Percentiles rank a stretch among this genome's conserved stretches.
These are phyloP conservation scores for Lithospermum erythrorhizon DNA, from an alignment of 257 asterid genomes.

Conservation along the genomic window DNA sequence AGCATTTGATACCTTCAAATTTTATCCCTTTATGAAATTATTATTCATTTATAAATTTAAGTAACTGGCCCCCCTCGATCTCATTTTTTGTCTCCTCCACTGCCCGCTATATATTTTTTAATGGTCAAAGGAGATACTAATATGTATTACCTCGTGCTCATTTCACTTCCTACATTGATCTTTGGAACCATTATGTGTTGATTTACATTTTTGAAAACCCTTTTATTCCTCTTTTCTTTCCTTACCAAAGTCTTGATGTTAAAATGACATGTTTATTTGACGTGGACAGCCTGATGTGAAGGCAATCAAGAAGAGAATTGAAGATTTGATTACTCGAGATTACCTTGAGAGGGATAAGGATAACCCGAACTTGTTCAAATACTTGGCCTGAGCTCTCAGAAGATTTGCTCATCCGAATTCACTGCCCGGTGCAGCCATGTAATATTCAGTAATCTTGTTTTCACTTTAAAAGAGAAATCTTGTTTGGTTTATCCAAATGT, in stretches of 20 bases:
- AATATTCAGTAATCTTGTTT: no score
- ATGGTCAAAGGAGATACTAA: no score
- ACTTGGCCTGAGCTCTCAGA: conserved; percentile 59
- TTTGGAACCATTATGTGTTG: not conserved
- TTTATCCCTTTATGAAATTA: no score
- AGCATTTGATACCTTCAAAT: no score
- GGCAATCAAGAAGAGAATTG: conserved; percentile 96
- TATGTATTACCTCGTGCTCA: no score
- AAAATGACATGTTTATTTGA: not conserved
- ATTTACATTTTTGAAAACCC: not conserved
- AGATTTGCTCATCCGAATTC: no score
- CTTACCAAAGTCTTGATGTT: not conserved
- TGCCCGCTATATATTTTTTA: no score
- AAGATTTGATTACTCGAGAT: conserved; percentile 90
- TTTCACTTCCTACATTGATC: not conserved
- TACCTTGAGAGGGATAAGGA: conserved; percentile 94
- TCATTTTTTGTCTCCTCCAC: no score
- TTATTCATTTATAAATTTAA: no score
- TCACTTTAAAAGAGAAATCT: not conserved
- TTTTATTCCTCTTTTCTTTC: not conserved
- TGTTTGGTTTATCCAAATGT: not conserved
- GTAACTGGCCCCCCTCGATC: no score
- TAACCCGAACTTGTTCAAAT: conserved; percentile 81
- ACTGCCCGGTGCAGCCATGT: not conserved
- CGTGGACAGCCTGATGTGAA: conserved; percentile 75